These are phyloP conservation scores for Candida argentea DNA, from an alignment of 805 yeast species.

Conservation along the genomic window DNA sequence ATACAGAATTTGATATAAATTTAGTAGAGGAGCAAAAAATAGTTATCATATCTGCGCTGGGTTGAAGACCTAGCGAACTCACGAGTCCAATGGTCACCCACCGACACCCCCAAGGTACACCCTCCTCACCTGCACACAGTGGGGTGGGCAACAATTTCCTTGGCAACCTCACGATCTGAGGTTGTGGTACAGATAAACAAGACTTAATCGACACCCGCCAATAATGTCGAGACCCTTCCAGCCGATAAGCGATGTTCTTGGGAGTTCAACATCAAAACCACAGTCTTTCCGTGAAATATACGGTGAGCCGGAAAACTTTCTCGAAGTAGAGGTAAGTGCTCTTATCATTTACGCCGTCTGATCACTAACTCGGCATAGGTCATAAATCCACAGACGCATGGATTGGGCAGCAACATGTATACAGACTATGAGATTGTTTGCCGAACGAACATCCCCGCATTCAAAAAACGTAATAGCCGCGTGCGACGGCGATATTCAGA, in stretches of 20 bases:
- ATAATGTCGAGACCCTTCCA: conserved; percentile 34
- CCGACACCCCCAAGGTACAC: too few relatives aligned
- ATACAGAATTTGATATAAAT: too few relatives aligned
- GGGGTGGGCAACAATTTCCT: too few relatives aligned
- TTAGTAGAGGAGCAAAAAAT: too few relatives aligned
- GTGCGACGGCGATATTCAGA: conserved; percentile 88
- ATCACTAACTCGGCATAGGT: conserved; percentile 18
- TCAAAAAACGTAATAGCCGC: conserved; percentile 48
- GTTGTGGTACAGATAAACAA: too few relatives aligned
- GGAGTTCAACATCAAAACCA: conserved; percentile 24
- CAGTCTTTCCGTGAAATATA: conserved; percentile 76
- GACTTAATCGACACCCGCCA: too few relatives aligned
- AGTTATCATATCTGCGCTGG: too few relatives aligned
- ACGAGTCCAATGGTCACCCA: too few relatives aligned
- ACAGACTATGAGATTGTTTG: conserved; percentile 91
- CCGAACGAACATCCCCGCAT: conserved; percentile 85
- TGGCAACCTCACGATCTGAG: too few relatives aligned
- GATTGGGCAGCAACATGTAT: conserved; percentile 52
- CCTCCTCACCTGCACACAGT: too few relatives aligned
- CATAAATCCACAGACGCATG: conserved; percentile 69
- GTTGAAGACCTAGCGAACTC: too few relatives aligned
- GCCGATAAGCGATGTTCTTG: conserved; percentile 32
- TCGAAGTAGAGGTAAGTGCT: conserved; percentile 60
- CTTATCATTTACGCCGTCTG: conserved; percentile 10
- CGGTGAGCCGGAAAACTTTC: conserved; percentile 89